Percentiles rank a stretch among this genome's conserved stretches.
Evolutionary conservation across 2,329 filamentous ascomycete species (phyloP).

Genomic region (Fusarium sp.): DNA sequence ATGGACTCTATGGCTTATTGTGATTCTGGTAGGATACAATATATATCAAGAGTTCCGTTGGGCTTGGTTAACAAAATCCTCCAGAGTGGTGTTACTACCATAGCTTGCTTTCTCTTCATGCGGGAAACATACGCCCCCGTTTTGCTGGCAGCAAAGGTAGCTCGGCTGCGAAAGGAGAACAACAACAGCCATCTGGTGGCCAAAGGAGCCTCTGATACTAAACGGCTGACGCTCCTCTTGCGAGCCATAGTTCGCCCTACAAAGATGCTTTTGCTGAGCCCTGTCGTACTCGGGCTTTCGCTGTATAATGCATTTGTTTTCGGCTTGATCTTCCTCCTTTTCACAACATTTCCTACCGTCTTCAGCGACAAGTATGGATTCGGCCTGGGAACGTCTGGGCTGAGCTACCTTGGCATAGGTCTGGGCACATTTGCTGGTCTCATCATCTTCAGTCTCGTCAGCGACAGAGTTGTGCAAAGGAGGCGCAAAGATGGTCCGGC

Average conservation of each 20-base stretch:
- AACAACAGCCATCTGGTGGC: too few species aligned
- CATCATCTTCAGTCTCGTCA: slow-evolving; percentile 12
- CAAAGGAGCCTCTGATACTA: too few species aligned
- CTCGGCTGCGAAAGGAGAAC: too few species aligned
- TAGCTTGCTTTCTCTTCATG: too few species aligned
- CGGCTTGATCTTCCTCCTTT: slow-evolving; percentile 50
- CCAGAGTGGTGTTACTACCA: too few species aligned
- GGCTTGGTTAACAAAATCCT: background rate
- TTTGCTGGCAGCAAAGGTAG: too few species aligned
- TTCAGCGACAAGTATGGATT: slow-evolving; percentile 46
- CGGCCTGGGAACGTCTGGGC: slow-evolving; percentile 43
- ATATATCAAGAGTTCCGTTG: background rate
- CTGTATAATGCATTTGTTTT: slow-evolving; percentile 51
- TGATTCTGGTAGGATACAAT: slow-evolving; percentile 49
- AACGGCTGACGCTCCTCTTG: too few species aligned
- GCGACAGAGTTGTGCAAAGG: too few species aligned
- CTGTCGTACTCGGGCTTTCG: slow-evolving; percentile 60
- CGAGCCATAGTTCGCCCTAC: too few species aligned
- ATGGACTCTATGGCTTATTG: slow-evolving; percentile 60
- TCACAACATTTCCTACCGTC: slow-evolving; percentile 50
- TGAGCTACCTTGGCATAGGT: slow-evolving; percentile 59
- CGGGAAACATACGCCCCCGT: too few species aligned
- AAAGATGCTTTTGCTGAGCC: slow-evolving; percentile 29
- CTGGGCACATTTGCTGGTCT: slow-evolving; percentile 46
- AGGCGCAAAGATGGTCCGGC: background rate